A percentile compares a stretch with the other conserved stretches of the same genome.
These are phyloP conservation scores for Cladophialophora chaetospira DNA, from an alignment of 2,329 filamentous ascomycete species.

Conservation along the genomic window DNA sequence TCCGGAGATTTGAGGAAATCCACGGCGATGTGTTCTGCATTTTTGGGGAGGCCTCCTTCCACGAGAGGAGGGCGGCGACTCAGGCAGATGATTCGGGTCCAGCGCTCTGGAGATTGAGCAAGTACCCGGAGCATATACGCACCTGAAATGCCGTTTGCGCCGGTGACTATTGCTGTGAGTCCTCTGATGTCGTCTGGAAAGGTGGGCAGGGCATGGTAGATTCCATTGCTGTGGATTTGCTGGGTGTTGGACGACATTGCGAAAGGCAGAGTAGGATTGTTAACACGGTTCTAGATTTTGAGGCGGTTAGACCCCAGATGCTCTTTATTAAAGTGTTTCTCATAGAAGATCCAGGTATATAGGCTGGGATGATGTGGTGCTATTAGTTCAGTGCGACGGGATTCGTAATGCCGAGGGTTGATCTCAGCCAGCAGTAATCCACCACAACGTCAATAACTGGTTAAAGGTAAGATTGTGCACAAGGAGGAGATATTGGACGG, in stretches of 20 bases:
- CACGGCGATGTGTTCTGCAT: conserved; percentile 46
- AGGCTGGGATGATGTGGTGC: too few relatives aligned
- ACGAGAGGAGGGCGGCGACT: conserved; percentile 50
- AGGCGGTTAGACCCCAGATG: too few relatives aligned
- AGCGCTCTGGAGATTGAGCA: conserved; percentile 48
- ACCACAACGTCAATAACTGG: too few relatives aligned
- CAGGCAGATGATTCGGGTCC: conserved; percentile 55
- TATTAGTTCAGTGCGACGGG: too few relatives aligned
- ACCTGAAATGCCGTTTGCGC: conserved; percentile 57
- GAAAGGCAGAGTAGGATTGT: background rate
- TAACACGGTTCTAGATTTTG: too few relatives aligned
- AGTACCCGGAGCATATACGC: conserved; percentile 55
- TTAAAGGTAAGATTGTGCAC: too few relatives aligned
- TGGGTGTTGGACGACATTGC: background rate
- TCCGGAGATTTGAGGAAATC: conserved; percentile 39
- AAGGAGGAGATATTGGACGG: too few relatives aligned
- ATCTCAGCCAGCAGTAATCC: too few relatives aligned
- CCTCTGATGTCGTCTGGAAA: conserved; percentile 45
- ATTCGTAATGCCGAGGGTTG: too few relatives aligned
- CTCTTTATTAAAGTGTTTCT: too few relatives aligned
- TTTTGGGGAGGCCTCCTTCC: conserved; percentile 38
- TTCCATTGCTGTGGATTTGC: conserved; percentile 38
- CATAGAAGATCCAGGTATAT: too few relatives aligned
- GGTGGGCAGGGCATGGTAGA: conserved; percentile 53
- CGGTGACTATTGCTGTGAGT: conserved; percentile 56